Percentiles rank a stretch among this genome's conserved stretches.
These are phyloP conservation scores for Hsuehochloa calcarea DNA, from an alignment of 176 grass and related monocot genomes.

Conservation along the genomic window DNA sequence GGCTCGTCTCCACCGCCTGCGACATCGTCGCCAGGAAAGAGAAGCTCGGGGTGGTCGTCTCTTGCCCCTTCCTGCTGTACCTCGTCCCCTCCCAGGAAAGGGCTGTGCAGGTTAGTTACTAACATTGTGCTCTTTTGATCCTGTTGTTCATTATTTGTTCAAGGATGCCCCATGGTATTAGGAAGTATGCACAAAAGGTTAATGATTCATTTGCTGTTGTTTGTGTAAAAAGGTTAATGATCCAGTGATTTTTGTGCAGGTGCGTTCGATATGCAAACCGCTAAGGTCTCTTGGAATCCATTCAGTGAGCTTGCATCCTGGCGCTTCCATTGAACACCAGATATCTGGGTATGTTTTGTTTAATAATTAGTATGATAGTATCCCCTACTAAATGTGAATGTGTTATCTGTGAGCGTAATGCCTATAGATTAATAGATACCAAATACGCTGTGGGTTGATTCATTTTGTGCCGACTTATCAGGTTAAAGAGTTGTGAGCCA, in stretches of 20 bases:
- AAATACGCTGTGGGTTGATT: neutral
- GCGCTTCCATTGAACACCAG: conserved; percentile 64
- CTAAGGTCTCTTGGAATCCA: conserved; percentile 77
- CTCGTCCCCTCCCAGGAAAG: conserved; percentile 75
- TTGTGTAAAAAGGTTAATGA: conserved; percentile 10
- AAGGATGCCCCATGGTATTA: neutral
- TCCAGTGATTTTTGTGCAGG: conserved; percentile 32
- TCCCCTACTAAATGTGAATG: neutral
- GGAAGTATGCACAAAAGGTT: neutral
- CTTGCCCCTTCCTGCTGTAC: conserved; percentile 70
- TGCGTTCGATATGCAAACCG: conserved; percentile 70
- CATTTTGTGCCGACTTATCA: conserved; percentile 29
- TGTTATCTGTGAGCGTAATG: neutral
- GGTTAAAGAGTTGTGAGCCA: conserved; percentile 77
- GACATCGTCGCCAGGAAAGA: conserved; percentile 83
- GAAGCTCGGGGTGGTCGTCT: conserved; percentile 61
- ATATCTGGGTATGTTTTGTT: conserved; percentile 52
- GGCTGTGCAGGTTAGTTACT: conserved; percentile 52
- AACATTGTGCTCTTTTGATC: neutral
- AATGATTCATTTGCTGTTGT: neutral
- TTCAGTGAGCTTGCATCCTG: conserved; percentile 81
- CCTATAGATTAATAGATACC: too few relatives aligned
- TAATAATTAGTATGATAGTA: too few relatives aligned
- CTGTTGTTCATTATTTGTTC: neutral
- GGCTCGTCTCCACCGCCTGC: conserved; percentile 69